A percentile compares a stretch with the other conserved stretches of the same genome.
phyloP scores from a whole-genome alignment of 768 basidiomycete genomes.

The Clavaria fumosa region DNA sequence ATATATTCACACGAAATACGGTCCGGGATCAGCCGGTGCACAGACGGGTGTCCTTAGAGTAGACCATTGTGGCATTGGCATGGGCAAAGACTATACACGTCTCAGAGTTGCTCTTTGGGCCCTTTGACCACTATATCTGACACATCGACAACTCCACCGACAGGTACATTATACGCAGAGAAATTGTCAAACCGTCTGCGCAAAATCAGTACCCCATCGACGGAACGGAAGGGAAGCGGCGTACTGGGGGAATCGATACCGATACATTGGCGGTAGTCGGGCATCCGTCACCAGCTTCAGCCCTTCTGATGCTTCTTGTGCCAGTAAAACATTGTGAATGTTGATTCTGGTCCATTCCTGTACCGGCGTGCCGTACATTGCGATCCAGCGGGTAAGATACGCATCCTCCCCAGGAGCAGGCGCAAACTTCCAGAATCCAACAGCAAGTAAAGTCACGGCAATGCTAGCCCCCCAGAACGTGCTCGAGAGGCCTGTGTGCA shows the following conservation, averaged over 20 bases:
- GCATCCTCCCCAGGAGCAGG: slow-evolving; percentile 45
- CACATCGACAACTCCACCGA: too few relatives aligned
- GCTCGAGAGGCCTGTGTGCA: slow-evolving; percentile 39
- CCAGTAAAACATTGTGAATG: slow-evolving; percentile 37
- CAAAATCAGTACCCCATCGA: too few relatives aligned
- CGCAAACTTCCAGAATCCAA: slow-evolving; percentile 51
- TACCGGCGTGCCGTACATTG: slow-evolving; percentile 35
- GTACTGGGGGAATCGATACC: slow-evolving; percentile 63
- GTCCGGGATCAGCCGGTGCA: too few relatives aligned
- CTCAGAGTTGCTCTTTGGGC: too few relatives aligned
- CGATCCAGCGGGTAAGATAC: slow-evolving; percentile 53
- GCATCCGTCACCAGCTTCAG: slow-evolving; percentile 27
- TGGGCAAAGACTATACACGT: too few relatives aligned
- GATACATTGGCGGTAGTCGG: slow-evolving; percentile 35
- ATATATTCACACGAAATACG: too few relatives aligned
- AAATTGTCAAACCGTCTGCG: too few relatives aligned
- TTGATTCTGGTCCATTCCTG: slow-evolving; percentile 42
- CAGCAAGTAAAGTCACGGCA: slow-evolving; percentile 32
- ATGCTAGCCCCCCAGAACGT: slow-evolving; percentile 55
- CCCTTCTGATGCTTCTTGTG: slow-evolving; percentile 28
- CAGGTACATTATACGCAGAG: too few relatives aligned
- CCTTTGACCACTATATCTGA: too few relatives aligned
- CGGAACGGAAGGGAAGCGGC: too few relatives aligned
- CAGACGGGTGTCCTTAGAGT: too few relatives aligned
- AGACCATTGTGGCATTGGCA: too few relatives aligned